These are phyloP conservation scores for Leishmania tropica DNA, from an alignment of 208 protist genomes.

Conservation along the genomic window DNA sequence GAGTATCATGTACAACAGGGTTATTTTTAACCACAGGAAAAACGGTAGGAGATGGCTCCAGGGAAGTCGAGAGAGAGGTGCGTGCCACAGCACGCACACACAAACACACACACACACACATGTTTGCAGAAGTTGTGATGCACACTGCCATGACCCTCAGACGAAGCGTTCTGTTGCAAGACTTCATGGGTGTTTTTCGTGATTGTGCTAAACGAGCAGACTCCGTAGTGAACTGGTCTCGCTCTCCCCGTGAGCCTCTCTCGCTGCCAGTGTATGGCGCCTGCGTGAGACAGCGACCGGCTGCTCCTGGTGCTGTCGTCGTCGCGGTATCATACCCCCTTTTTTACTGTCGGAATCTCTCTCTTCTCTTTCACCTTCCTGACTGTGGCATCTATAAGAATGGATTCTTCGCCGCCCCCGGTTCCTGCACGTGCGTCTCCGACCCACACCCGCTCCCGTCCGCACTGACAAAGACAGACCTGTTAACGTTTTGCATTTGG, in stretches of 20 bases:
- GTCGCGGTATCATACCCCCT: neutral
- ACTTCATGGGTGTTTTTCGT: neutral
- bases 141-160: neutral
- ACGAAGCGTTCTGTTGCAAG: neutral
- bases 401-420: neutral
- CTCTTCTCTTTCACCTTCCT: neutral
- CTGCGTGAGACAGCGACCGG: neutral
- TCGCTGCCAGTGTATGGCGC: neutral
- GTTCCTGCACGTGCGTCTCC: neutral
- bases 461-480: neutral
- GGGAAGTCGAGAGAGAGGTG: neutral
- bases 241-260: neutral
- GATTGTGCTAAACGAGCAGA: too few species aligned
- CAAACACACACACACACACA: neutral
- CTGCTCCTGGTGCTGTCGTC: neutral
- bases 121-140: too few species aligned
- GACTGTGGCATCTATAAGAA: neutral
- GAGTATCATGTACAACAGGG: conserved; percentile 8
- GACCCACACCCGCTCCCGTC: neutral
- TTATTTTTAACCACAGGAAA: neutral
- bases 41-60: neutral
- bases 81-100: neutral
- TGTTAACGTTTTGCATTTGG: neutral
- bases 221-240: neutral
- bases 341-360: neutral